phyloP scores from a whole-genome alignment of 2,329 filamentous ascomycete genomes.

The Celoporthe dispersa region DNA sequence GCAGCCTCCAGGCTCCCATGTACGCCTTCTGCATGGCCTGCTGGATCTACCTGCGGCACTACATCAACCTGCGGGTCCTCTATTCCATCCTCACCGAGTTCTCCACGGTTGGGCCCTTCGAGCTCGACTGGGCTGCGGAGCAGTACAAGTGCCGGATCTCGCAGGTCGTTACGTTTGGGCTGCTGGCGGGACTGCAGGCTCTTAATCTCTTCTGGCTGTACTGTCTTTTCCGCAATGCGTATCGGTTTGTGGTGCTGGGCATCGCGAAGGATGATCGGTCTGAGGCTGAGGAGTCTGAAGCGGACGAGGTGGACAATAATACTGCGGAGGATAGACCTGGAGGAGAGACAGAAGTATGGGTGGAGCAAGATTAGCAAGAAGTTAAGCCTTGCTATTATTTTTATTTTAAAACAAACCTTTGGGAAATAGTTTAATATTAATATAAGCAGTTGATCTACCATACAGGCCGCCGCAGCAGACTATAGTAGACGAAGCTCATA shows the following conservation, averaged over 20 bases:
- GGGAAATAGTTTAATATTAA: too few relatives aligned
- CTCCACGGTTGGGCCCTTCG: constrained; percentile 47
- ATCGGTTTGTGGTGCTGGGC: not conserved
- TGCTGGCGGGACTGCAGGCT: not conserved
- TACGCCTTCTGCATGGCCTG: constrained; percentile 79
- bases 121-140: constrained; percentile 74
- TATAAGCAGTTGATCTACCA: too few relatives aligned
- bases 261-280: constrained; percentile 8
- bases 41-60: constrained; percentile 92
- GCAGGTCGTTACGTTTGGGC: constrained; percentile 35
- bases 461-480: too few relatives aligned
- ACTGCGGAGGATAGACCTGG: not conserved
- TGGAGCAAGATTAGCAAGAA: not conserved
- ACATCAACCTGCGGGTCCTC: constrained; percentile 78
- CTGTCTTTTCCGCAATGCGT: not conserved
- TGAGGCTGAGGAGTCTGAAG: not conserved
- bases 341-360: too few relatives aligned
- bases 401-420: too few relatives aligned
- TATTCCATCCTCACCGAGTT: constrained; percentile 77
- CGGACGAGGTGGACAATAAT: not conserved
- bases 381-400: too few relatives aligned
- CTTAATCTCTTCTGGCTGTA: constrained; percentile 9
- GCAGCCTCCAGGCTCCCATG: constrained; percentile 77
- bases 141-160: constrained; percentile 78
- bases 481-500: too few relatives aligned